Evolutionary conservation across 495 filamentous ascomycete species (phyloP), one percentile per base, ranked within the genome.

Genomic region (Talaromyces liani): DNA sequence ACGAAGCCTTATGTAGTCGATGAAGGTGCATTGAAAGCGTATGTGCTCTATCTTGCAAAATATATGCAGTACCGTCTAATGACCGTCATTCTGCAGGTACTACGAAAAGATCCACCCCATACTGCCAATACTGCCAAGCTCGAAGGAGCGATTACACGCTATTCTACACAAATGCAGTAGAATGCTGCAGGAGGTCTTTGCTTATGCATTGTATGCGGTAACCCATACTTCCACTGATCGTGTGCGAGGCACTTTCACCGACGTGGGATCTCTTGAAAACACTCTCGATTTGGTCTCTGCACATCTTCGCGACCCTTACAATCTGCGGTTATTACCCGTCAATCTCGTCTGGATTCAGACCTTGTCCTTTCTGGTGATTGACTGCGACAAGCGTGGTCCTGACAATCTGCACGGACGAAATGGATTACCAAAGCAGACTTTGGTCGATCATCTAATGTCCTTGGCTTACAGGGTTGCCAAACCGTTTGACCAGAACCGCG

Each of bases 41-140:
- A 74, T 61, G 75, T 79, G 14, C 20, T 36, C 56, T 12, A 0
- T 9, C 51, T 33, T 34, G 9, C 14, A 10, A 4, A 16, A 16
- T 27, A 51, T 24, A 41, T 45, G 20, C 27, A 33, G n/a, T n/a
- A 20, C 29, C 10, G 22, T 25, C 71, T 78, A 67, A 74, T 63
- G 45, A 22, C 6, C 34, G 18, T 33, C 12, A 59, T 49, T 9
- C 2, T 61, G 18, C 60, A 92, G 88, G 57, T 93, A 92, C 69
- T 87, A 91, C 61, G 77, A 82, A 20, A 76, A 83, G 31, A 85
- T 95, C 18, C 91, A 95, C 68, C 84, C 85, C 2, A 83, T 85
- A 16, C 86, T 93, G 61, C 92, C 92, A 0, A 75, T 95, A 3
- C 81, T 96, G 16, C 84, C 90, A 1, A 79, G 84, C 66, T 85